These are phyloP conservation scores for Leishmania guyanensis DNA, from an alignment of 208 protist species.

Conservation along the genomic window DNA sequence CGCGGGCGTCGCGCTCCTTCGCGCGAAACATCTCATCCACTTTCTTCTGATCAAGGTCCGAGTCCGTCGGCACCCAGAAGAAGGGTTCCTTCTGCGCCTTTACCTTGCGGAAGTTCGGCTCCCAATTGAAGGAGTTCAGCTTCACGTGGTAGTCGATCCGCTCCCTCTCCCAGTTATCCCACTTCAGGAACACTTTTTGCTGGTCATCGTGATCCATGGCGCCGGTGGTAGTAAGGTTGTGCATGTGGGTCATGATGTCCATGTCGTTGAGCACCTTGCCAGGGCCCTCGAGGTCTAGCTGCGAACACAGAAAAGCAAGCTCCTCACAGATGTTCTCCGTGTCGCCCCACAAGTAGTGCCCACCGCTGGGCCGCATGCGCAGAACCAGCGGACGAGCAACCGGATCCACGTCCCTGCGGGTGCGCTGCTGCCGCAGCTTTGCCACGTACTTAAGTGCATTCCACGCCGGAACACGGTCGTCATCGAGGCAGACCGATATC, in stretches of 20 bases:
- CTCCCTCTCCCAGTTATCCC: slow-evolving; percentile 93
- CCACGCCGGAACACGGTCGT: slow-evolving; percentile 91
- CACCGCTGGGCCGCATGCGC: slow-evolving; percentile 67
- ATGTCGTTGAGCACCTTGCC: slow-evolving; percentile 90
- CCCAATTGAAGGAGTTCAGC: slow-evolving; percentile 81
- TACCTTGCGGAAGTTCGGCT: slow-evolving; percentile 88
- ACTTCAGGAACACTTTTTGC: slow-evolving; percentile 89
- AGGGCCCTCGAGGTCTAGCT: slow-evolving; percentile 83
- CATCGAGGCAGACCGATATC: slow-evolving; percentile 88
- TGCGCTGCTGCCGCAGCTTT: slow-evolving; percentile 81
- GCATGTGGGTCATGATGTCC: slow-evolving; percentile 94
- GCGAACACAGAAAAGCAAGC: slow-evolving; percentile 82
- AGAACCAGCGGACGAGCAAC: slow-evolving; percentile 72
- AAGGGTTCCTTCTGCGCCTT: slow-evolving; percentile 93
- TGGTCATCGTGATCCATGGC: slow-evolving; percentile 92
- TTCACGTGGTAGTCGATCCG: slow-evolving; percentile 92
- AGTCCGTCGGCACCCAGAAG: slow-evolving; percentile 90
- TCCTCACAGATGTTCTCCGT: slow-evolving; percentile 87
- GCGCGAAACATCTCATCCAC: slow-evolving; percentile 85
- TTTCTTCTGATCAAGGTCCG: slow-evolving; percentile 84
- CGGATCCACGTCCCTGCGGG: slow-evolving; percentile 72
- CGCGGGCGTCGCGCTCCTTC: slow-evolving; percentile 73
- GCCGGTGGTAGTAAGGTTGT: slow-evolving; percentile 84
- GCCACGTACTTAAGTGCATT: slow-evolving; percentile 91
- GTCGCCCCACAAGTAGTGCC: slow-evolving; percentile 87